Conservation (phyloP, 1,284 basidiomycete species). For the Sanguinoderma infundibulare region DNA sequence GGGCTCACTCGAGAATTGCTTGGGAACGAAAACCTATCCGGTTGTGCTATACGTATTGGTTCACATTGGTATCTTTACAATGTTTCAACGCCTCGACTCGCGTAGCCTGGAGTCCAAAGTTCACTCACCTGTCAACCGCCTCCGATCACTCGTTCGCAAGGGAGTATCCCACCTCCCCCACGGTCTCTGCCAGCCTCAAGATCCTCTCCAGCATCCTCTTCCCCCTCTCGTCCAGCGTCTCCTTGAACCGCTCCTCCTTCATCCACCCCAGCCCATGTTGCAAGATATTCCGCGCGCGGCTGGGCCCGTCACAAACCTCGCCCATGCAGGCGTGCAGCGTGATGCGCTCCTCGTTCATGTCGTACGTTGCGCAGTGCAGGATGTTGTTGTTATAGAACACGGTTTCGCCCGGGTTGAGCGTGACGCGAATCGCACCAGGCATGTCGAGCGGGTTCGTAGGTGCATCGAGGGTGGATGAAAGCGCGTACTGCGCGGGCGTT, state of each 20-base stretch:
- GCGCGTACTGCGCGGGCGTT: constrained; percentile 61
- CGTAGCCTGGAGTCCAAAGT: too few species aligned
- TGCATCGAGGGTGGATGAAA: constrained; percentile 57
- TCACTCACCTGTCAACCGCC: too few species aligned
- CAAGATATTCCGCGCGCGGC: constrained; percentile 77
- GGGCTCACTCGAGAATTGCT: too few species aligned
- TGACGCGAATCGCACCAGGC: constrained; percentile 68
- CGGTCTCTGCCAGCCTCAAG: constrained; percentile 56
- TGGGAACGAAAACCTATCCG: too few species aligned
- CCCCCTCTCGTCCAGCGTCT: constrained; percentile 52
- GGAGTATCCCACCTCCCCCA: constrained; percentile 59
- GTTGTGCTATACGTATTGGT: too few species aligned
- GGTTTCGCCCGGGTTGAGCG: constrained; percentile 71
- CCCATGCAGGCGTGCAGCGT: constrained; percentile 82
- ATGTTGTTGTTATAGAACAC: constrained; percentile 88
- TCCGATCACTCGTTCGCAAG: constrained; percentile 32
- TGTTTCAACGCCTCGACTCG: too few species aligned
- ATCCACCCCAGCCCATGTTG: constrained; percentile 83
- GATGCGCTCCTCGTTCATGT: constrained; percentile 54
- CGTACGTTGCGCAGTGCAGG: constrained; percentile 75
- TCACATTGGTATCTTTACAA: too few species aligned
- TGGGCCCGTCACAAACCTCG: constrained; percentile 61
- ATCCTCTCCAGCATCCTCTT: constrained; percentile 67
- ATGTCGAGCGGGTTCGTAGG: constrained; percentile 67
- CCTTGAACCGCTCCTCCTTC: constrained; percentile 59